These are phyloP conservation scores for Purpureocillium takamizusanense DNA, from an alignment of 2,329 filamentous ascomycete genomes.

Conservation along the genomic window DNA sequence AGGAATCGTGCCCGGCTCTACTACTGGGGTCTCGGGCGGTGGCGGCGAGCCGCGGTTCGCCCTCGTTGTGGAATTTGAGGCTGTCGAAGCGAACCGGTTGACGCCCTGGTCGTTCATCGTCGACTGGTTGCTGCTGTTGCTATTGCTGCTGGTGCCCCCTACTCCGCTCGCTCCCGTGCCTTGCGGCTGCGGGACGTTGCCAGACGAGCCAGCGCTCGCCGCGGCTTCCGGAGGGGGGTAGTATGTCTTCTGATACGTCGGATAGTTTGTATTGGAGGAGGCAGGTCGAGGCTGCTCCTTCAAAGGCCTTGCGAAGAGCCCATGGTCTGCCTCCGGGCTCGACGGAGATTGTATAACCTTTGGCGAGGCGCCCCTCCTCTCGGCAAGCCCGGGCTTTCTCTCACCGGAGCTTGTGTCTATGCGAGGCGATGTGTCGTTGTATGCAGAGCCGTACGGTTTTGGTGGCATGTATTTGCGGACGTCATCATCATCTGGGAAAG, in stretches of 20 bases:
- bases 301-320: conserved; percentile 65
- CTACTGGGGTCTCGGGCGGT: conserved; percentile 83
- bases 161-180: background rate
- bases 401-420: conserved; percentile 47
- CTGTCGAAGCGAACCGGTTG: conserved; percentile 66
- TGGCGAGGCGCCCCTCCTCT: conserved; percentile 72
- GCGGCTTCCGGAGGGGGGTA: conserved; percentile 46
- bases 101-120: conserved; percentile 38
- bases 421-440: conserved; percentile 43
- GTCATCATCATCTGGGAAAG: conserved; percentile 66
- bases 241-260: conserved; percentile 48
- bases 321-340: conserved; percentile 66
- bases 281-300: conserved; percentile 31
- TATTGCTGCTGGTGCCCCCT: too few species aligned
- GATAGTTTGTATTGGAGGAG: conserved; percentile 31
- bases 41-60: conserved; percentile 89
- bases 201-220: conserved; percentile 20
- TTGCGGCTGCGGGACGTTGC: conserved; percentile 17
- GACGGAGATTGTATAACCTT: conserved; percentile 78
- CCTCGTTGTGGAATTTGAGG: conserved; percentile 86
- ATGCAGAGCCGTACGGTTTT: conserved; percentile 35
- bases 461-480: conserved; percentile 34
- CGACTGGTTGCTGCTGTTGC: conserved; percentile 9
- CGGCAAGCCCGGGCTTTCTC: conserved; percentile 60
- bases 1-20: conserved; percentile 60